Conservation (phyloP, 768 basidiomycete genomes). For the Mycena pura region DNA sequence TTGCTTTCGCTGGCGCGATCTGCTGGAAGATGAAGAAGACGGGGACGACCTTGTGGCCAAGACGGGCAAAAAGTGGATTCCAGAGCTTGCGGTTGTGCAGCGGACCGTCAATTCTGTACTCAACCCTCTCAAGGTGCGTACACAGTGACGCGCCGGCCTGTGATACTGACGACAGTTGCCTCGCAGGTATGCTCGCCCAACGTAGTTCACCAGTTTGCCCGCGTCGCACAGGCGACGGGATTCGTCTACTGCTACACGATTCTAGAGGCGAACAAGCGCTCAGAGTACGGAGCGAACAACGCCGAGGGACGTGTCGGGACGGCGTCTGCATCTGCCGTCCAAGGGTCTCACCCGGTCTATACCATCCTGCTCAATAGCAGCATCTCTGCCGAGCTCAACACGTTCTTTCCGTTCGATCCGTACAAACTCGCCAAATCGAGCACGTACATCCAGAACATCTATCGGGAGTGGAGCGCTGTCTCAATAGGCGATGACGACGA, state of each 20-base stretch:
- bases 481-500: slow-evolving; percentile 68
- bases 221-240: slow-evolving; percentile 85
- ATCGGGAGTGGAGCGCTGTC: slow-evolving; percentile 89
- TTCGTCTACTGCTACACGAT: slow-evolving; percentile 96
- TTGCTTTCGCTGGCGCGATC: slow-evolving; percentile 96
- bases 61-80: slow-evolving; percentile 79
- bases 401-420: slow-evolving; percentile 99
- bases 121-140: slow-evolving; percentile 85
- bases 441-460: slow-evolving; percentile 80
- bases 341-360: slow-evolving; percentile 30
- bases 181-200: slow-evolving; percentile 84
- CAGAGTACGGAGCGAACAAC: slow-evolving; percentile 50
- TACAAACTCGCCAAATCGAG: slow-evolving; percentile 86
- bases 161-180: slow-evolving; percentile 2
- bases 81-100: slow-evolving; percentile 78
- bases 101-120: slow-evolving; percentile 80
- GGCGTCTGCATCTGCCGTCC: slow-evolving; percentile 1
- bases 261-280: slow-evolving; percentile 85
- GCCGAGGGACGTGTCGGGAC: slow-evolving; percentile 22
- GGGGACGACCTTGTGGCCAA: slow-evolving; percentile 48
- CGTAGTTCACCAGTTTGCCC: slow-evolving; percentile 94
- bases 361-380: slow-evolving; percentile 41
- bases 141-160: neutral
- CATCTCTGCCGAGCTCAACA: slow-evolving; percentile 76
- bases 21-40: slow-evolving; percentile 65